Evolutionary conservation across 192 early-diverging fungal genomes (phyloP).

Genomic region (Podila verticillata): DNA sequence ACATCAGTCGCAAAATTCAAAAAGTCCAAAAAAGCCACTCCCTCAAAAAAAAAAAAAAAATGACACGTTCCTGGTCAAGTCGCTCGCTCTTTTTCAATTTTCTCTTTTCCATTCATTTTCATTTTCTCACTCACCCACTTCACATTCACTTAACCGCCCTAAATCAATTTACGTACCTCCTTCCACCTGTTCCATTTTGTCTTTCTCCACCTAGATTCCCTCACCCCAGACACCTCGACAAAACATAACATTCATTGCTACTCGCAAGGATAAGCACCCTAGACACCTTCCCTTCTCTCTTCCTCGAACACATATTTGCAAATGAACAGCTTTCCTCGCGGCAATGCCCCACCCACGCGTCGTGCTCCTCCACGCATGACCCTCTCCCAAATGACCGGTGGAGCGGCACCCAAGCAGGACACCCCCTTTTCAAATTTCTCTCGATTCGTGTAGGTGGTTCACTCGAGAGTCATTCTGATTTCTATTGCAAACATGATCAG

Average conservation of each 20-base stretch:
- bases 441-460: constrained; percentile 66
- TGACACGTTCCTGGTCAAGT: background rate
- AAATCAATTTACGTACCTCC: background rate
- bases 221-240: background rate
- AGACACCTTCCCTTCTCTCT: background rate
- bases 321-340: constrained; percentile 28
- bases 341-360: constrained; percentile 32
- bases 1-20: no score
- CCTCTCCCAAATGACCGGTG: constrained; percentile 31
- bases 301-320: background rate
- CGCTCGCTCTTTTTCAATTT: no score
- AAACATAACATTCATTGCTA: background rate
- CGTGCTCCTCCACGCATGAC: constrained; percentile 34
- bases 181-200: background rate
- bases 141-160: background rate
- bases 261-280: background rate
- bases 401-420: constrained; percentile 28
- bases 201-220: background rate
- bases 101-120: background rate
- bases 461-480: background rate
- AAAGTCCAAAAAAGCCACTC: no score
- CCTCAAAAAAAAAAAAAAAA: no score
- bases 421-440: constrained; percentile 76
- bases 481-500: no score
- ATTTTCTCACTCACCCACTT: background rate